Evolutionary conservation across 2,329 filamentous ascomycete genomes (phyloP).

Genomic region (Chaetomium olivaceum): DNA sequence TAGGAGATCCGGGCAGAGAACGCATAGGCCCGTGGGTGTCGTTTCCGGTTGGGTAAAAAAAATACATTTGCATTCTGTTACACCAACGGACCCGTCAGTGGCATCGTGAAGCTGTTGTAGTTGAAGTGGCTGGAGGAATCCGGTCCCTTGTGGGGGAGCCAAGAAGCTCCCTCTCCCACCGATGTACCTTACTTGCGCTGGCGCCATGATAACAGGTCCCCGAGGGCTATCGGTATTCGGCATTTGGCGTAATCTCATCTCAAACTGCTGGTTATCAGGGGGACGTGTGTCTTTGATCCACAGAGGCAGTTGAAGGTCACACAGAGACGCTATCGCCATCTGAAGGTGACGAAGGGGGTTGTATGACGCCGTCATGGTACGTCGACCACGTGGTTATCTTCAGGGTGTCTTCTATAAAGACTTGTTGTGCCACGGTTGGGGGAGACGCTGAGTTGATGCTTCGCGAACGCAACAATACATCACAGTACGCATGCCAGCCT

Average conservation of each 20-base stretch:
- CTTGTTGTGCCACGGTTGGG: neutral
- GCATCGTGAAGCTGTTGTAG: neutral
- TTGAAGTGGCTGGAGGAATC: neutral
- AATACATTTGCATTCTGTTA: neutral
- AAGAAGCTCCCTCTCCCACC: neutral
- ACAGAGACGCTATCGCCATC: neutral
- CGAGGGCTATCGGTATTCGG: neutral
- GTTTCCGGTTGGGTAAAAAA: neutral
- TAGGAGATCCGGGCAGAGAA: neutral
- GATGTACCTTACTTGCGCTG: neutral
- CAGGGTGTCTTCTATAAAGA: neutral
- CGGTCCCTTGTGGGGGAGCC: neutral
- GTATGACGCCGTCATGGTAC: neutral
- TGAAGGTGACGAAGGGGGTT: neutral
- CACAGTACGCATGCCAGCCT: neutral
- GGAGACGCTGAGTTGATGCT: neutral
- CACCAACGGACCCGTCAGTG: neutral
- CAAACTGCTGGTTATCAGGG: neutral
- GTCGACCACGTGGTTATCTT: neutral
- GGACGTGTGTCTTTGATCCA: neutral
- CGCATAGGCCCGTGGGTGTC: neutral
- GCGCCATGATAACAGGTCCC: neutral
- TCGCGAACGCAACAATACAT: neutral
- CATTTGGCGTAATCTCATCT: neutral
- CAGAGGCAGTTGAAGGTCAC: neutral